Percentiles rank a stretch among this genome's conserved stretches.
These are phyloP conservation scores for Talaromyces sp. DNA, from an alignment of 2,329 filamentous ascomycete species.

Conservation along the genomic window DNA sequence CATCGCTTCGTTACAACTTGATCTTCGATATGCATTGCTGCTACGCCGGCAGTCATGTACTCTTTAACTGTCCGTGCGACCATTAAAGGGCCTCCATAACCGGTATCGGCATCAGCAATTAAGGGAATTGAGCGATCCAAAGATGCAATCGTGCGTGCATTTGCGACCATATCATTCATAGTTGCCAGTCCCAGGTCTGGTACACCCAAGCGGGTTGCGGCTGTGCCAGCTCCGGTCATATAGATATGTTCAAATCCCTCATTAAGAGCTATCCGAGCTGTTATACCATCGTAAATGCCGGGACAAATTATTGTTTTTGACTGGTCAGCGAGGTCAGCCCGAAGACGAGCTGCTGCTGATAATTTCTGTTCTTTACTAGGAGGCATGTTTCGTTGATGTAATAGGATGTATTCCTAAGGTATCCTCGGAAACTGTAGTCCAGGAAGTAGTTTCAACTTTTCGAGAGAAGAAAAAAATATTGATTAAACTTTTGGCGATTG, in stretches of 20 bases:
- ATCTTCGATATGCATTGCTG: conserved; percentile 52
- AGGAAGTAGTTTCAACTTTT: background rate
- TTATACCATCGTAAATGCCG: conserved; percentile 49
- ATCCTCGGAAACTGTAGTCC: background rate
- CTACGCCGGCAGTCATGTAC: conserved; percentile 46
- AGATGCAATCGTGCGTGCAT: conserved; percentile 60
- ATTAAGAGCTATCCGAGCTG: conserved; percentile 45
- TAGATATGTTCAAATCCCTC: conserved; percentile 49
- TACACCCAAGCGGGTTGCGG: conserved; percentile 57
- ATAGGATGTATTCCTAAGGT: background rate
- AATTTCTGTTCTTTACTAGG: background rate
- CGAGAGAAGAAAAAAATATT: background rate
- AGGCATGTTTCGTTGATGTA: background rate
- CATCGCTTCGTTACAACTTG: conserved; percentile 41
- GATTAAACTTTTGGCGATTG: background rate
- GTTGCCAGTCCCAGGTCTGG: conserved; percentile 61
- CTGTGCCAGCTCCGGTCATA: conserved; percentile 61
- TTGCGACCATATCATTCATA: conserved; percentile 58
- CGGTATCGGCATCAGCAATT: conserved; percentile 55
- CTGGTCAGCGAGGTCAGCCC: background rate
- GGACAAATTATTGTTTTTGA: conserved; percentile 20
- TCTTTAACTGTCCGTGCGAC: conserved; percentile 11
- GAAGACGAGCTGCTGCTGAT: background rate
- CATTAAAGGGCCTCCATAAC: conserved; percentile 36
- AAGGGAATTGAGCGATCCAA: conserved; percentile 53